Base-by-base conservation (phyloP, 1,139 yeast species). In the Hyphopichia khmerensis region DNA sequence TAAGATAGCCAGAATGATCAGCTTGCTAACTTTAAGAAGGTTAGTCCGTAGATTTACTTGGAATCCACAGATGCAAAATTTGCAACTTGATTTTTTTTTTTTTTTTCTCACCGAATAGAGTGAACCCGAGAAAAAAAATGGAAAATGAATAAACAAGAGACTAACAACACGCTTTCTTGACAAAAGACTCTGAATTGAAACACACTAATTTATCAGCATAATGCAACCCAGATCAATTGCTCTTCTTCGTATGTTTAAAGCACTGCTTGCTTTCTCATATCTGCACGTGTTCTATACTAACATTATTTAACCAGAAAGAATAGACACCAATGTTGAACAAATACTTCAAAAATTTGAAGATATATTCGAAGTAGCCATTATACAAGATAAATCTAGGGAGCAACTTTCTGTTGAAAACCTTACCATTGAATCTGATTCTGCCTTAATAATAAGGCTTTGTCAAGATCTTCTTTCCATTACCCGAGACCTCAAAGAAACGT, bases 341-440 rank as follows among this genome's bases (percentile, higher is more conserved):
- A 57, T 72, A 8, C 65, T 73, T 27, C 68, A 61, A 45, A 71
- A 70, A 51, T 72, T 72, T 43, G 73, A 69, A 49, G 75, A 72
- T 42, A 67, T 72, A 30, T 72, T 73, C 45, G 77, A 72, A 47
- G 70, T 68, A 8, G 64, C 72, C 23, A 60, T 69, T 34, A 66
- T 69, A 16, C 65, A 65, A 41, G 77, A 71, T 41, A 78, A 78
- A 48, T 69, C 81, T 8, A 67, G 72, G 38, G 83, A 78, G 46
- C 62, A 77, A 2, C 63, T 77, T 27, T 77, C 82, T 0, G 76
- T 78, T 13, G 84, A 80, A 47, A 71, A 80, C 26, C 57, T 79
- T 17, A 80, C 80, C 9, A 75, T 80, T 14, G 83, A 80, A 51
- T 68, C 80, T 14, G 76, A 78, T 51, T 73, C 83, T 0, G 63